Evolutionary conservation across 306 rosid species (phyloP), one percentile per base, ranked within the genome.

Genomic region (Lablab purpureus): DNA sequence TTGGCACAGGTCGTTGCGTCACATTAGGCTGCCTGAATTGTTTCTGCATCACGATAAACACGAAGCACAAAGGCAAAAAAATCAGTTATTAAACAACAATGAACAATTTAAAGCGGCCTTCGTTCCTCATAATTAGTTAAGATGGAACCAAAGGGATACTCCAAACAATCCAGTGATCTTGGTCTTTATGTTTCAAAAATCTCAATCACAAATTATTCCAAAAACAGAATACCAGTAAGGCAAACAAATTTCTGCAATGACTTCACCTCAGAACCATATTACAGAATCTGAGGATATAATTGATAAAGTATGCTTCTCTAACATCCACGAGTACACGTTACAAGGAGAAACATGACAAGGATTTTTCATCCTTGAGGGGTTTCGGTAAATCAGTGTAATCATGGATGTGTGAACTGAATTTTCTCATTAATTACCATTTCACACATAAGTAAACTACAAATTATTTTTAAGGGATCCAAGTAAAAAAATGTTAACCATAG

Each of bases 21-120:
- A 60, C 67, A 63, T 76, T 82, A 73, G 91, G 89, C 81, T 78
- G 87, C 85, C 79, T 90, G 82, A 92, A 90, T 84, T 90, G 96
- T 82, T 88, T 94, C 94, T 94, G 91, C 89, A 80, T 30, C 30
- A 79, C 13, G 51, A 80, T 22, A 69, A 77, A 59, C 69, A 74
- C 32, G 17, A 66, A 50, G 17, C 74, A 51, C 15, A 62, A 71
- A 7, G 52, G n/a, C 32, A 27, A 37, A 59, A 28, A 67, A 50
- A 66, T 9, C 0, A 27, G 32, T 76, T 47, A 68, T 36, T n/a
- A 13, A 37, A 47, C 60, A 72, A 23, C 37, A 58, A 15, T 14
- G 30, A 36, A 71, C 4, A 36, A 65, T 59, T 75, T 51, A 27
- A 14, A 69, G 67, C 71, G 72, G 79, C 9, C 55, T 10, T 6